Conservation (phyloP, 169 alveolate genomes). For the Miamiensis avidus region DNA sequence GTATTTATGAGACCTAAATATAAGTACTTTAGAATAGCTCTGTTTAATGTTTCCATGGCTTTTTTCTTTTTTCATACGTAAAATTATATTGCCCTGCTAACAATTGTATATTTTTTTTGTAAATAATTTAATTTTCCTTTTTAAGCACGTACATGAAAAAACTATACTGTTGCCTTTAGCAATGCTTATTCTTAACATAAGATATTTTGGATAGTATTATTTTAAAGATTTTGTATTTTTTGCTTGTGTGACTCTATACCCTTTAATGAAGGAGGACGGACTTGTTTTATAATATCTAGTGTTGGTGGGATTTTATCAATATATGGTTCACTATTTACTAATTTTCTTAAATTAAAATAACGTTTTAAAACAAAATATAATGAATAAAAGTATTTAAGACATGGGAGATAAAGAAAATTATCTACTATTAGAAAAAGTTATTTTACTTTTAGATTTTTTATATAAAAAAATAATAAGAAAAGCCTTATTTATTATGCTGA, state of each 20-base stretch:
- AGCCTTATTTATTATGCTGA: conserved; percentile 25
- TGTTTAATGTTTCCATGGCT: conserved; percentile 58
- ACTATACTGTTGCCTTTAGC: conserved; percentile 83
- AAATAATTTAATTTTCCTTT: conserved; percentile 61
- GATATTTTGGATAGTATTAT: conserved; percentile 46
- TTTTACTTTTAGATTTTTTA: conserved; percentile 12
- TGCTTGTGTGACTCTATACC: conserved; percentile 61
- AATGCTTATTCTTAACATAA: conserved; percentile 62
- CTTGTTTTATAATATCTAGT: conserved; percentile 14
- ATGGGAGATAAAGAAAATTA: conserved; percentile 12
- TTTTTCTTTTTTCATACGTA: conserved; percentile 54
- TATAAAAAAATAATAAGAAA: conserved; percentile 36
- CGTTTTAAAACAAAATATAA: conserved; percentile 10
- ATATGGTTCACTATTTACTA: conserved; percentile 5
- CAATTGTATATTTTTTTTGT: conserved; percentile 9
- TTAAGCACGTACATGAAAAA: conserved; percentile 93
- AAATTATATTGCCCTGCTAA: background rate
- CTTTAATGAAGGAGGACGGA: conserved; percentile 65
- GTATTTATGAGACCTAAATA: conserved; percentile 42
- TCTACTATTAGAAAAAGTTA: background rate
- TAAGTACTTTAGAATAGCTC: conserved; percentile 41
- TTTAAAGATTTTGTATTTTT: conserved; percentile 45
- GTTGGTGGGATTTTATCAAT: background rate
- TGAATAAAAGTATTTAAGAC: conserved; percentile 17
- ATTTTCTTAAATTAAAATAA: conserved; percentile 1